phyloP scores from a whole-genome alignment of 768 basidiomycete species.

The Paxillus ammoniavirescens region DNA sequence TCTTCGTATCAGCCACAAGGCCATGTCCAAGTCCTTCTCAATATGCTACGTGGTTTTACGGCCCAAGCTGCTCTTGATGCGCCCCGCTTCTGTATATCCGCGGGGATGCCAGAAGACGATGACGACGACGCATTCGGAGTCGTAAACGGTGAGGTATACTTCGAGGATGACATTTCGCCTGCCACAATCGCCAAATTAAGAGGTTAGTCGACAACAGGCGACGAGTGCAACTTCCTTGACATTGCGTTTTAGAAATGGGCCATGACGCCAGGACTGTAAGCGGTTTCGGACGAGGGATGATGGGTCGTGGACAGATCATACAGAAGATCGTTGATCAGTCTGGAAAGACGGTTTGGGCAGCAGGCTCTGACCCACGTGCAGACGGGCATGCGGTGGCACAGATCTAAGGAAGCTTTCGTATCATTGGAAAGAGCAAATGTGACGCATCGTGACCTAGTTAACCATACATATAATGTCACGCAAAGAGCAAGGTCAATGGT shows the following conservation, averaged over 20 bases:
- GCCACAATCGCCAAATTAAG: conserved; percentile 64
- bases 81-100: conserved; percentile 94
- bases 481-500: background rate
- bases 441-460: background rate
- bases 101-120: conserved; percentile 66
- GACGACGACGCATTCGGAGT: conserved; percentile 53
- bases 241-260: conserved; percentile 67
- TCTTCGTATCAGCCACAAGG: conserved; percentile 73
- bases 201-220: conserved; percentile 41
- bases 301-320: conserved; percentile 90
- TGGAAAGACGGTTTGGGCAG: conserved; percentile 87
- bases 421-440: too few species aligned
- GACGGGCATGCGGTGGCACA: conserved; percentile 89
- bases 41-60: conserved; percentile 83
- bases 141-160: conserved; percentile 78
- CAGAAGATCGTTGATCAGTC: conserved; percentile 68
- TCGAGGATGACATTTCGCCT: conserved; percentile 78
- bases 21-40: conserved; percentile 91
- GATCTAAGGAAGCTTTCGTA: conserved; percentile 44
- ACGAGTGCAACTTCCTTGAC: background rate
- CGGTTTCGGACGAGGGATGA: conserved; percentile 60
- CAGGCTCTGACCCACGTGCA: conserved; percentile 84
- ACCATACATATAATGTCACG: background rate
- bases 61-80: conserved; percentile 91
- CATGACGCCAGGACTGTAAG: conserved; percentile 69